These are phyloP conservation scores for Trichoderma endophyticum DNA, from an alignment of 2,329 filamentous ascomycete genomes.

Conservation along the genomic window DNA sequence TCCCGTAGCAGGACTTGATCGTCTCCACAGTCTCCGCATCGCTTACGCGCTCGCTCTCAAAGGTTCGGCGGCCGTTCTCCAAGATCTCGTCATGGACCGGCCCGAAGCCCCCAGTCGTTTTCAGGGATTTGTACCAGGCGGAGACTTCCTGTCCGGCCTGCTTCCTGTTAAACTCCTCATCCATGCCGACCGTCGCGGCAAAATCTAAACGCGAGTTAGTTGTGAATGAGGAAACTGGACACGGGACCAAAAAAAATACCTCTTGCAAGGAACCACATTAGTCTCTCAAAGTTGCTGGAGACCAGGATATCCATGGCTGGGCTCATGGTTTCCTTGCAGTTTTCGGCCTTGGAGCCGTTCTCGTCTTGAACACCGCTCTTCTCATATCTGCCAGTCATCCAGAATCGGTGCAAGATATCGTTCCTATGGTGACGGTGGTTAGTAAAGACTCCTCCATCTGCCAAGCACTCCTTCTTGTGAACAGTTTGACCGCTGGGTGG, in stretches of 20 bases:
- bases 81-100: constrained; percentile 73
- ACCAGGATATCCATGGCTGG: constrained; percentile 99
- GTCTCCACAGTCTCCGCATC: constrained; percentile 66
- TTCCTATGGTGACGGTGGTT: constrained; percentile 46
- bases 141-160: constrained; percentile 73
- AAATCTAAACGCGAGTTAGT: constrained; percentile 56
- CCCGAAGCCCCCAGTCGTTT: constrained; percentile 75
- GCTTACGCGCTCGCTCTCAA: constrained; percentile 74
- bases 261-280: constrained; percentile 83
- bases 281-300: constrained; percentile 91
- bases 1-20: constrained; percentile 54
- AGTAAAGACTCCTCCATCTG: background rate
- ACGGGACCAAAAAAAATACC: background rate
- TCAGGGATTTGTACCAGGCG: constrained; percentile 75
- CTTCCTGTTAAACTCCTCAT: constrained; percentile 63
- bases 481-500: background rate
- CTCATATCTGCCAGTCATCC: constrained; percentile 84
- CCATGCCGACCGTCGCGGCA: constrained; percentile 56
- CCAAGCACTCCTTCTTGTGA: background rate
- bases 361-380: constrained; percentile 55
- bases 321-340: constrained; percentile 64
- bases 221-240: background rate
- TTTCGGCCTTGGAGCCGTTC: constrained; percentile 42
- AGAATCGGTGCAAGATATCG: constrained; percentile 94
- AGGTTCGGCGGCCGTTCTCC: constrained; percentile 65